phyloP scores from a whole-genome alignment of 768 basidiomycete species.

The Lanmaoa pseudosensibilis region DNA sequence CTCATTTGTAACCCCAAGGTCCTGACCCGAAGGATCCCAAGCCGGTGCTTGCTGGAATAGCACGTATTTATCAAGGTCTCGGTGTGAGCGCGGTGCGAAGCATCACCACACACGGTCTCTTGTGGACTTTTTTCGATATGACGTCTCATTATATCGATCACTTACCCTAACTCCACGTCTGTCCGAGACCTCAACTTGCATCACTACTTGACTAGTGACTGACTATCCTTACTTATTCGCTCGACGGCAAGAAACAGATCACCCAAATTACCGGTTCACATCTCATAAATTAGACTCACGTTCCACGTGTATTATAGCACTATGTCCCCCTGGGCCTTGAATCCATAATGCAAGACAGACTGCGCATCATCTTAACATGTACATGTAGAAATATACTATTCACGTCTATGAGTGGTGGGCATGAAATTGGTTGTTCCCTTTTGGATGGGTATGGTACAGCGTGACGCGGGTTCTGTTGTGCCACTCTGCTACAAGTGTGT shows the following conservation, averaged over 20 bases:
- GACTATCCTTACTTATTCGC: constrained; percentile 14
- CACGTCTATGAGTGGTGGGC: constrained; percentile 1
- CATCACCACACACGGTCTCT: constrained; percentile 88
- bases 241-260: constrained; percentile 5
- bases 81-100: constrained; percentile 92
- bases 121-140: constrained; percentile 93
- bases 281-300: constrained; percentile 18
- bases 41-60: constrained; percentile 71
- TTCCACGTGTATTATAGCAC: constrained; percentile 28
- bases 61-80: constrained; percentile 88
- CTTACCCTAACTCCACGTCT: constrained; percentile 38
- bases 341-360: constrained; percentile 11
- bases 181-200: neutral
- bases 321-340: constrained; percentile 8
- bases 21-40: constrained; percentile 79
- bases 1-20: constrained; percentile 43
- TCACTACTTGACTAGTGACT: constrained; percentile 7
- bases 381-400: neutral
- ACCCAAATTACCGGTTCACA: constrained; percentile 6
- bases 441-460: constrained; percentile 6
- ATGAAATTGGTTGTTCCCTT: neutral
- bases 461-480: neutral
- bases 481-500: constrained; percentile 11
- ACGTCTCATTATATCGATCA: constrained; percentile 72
- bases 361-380: constrained; percentile 1